Conservation (phyloP, 1,139 yeast species). For the Suhomyces ambrosiae region DNA sequence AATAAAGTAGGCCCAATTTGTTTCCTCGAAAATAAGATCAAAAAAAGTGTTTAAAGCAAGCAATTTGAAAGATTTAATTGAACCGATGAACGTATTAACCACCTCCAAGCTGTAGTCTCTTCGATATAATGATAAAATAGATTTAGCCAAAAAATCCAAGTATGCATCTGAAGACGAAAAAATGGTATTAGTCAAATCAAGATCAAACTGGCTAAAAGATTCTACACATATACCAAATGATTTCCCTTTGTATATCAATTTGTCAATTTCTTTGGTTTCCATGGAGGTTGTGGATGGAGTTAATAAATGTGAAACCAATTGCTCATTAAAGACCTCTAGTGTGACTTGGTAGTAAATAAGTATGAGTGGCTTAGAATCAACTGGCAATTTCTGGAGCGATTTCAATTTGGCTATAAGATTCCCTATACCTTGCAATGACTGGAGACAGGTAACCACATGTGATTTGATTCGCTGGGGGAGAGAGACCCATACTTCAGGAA, state of each 20-base stretch:
- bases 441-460: conserved; percentile 21
- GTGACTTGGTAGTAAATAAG: conserved; percentile 12
- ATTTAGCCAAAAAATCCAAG: conserved; percentile 22
- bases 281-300: conserved; percentile 1
- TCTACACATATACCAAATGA: conserved; percentile 31
- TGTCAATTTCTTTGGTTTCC: conserved; percentile 38
- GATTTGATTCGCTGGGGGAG: conserved; percentile 18
- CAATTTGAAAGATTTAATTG: conserved; percentile 29
- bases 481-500: conserved; percentile 29
- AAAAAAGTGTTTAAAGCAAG: conserved; percentile 23
- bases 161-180: conserved; percentile 27
- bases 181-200: conserved; percentile 13
- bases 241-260: conserved; percentile 39
- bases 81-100: conserved; percentile 26
- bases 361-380: conserved; percentile 1
- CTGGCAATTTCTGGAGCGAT: conserved; percentile 2
- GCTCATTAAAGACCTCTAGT: conserved; percentile 21
- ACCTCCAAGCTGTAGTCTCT: conserved; percentile 8
- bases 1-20: conserved; percentile 25
- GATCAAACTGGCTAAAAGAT: conserved; percentile 11
- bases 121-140: conserved; percentile 19
- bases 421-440: conserved; percentile 32
- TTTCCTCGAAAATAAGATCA: conserved; percentile 25
- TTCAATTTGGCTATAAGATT: conserved; percentile 27
- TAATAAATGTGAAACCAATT: conserved; percentile 20